Evolutionary conservation across 2,329 filamentous ascomycete species (phyloP).

Genomic region (Fusarium sulawesiense): DNA sequence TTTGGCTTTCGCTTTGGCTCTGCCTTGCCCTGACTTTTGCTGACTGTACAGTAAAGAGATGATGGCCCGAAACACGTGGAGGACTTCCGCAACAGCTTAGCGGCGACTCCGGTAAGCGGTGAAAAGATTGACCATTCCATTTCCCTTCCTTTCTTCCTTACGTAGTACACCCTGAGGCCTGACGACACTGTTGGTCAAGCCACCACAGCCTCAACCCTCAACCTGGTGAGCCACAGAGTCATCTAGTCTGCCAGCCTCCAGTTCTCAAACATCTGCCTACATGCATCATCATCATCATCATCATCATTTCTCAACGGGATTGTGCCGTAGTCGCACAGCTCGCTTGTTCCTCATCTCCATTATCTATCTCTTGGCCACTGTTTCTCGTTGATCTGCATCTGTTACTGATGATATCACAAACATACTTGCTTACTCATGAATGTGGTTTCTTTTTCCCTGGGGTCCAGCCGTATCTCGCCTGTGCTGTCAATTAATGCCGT

Average conservation of each 20-base stretch:
- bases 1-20: background rate
- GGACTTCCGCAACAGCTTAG: constrained; percentile 46
- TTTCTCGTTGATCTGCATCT: constrained; percentile 11
- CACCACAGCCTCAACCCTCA: constrained; percentile 38
- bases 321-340: constrained; percentile 13
- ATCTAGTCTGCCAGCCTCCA: constrained; percentile 15
- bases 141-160: constrained; percentile 3
- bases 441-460: background rate
- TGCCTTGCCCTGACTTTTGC: constrained; percentile 2
- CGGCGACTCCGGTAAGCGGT: constrained; percentile 41
- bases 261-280: background rate
- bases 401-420: background rate
- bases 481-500: background rate
- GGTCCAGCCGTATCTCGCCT: background rate
- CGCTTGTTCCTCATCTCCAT: constrained; percentile 6
- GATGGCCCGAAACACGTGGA: constrained; percentile 45
- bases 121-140: constrained; percentile 43
- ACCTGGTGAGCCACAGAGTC: constrained; percentile 27
- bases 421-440: background rate
- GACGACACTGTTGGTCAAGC: constrained; percentile 11
- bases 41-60: constrained; percentile 32
- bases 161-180: background rate
- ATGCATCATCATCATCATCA: constrained; percentile 20
- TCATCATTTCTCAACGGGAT: constrained; percentile 3
- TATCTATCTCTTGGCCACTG: constrained; percentile 3